A percentile compares a stretch with the other conserved stretches of the same genome.
Evolutionary conservation across 306 rosid species (phyloP).

Genomic region (Trifolium pratense): DNA sequence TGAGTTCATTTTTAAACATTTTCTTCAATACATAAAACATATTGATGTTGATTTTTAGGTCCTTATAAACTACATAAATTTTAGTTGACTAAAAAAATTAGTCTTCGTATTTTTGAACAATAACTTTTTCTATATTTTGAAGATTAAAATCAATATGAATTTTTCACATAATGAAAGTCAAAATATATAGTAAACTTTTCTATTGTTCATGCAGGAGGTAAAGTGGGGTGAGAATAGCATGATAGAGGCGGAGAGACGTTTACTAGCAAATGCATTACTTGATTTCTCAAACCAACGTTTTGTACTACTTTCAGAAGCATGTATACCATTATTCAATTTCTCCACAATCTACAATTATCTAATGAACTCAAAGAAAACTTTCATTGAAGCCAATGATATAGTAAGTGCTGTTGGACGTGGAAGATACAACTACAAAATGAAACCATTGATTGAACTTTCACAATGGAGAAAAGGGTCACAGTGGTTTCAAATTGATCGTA

Average conservation of each 20-base stretch:
- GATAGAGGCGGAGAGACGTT: constrained; percentile 77
- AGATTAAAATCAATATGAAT: neutral
- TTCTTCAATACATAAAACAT: too few species aligned
- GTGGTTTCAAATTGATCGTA: constrained; percentile 82
- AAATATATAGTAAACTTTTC: neutral
- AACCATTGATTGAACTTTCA: constrained; percentile 45
- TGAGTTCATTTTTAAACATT: too few species aligned
- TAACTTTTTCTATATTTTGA: too few species aligned
- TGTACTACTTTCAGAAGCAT: constrained; percentile 80
- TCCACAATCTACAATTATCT: constrained; percentile 62
- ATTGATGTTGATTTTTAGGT: too few species aligned
- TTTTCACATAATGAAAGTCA: neutral
- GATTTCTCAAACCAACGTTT: constrained; percentile 76
- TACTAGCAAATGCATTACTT: constrained; percentile 73
- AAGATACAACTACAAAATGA: constrained; percentile 62
- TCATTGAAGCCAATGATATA: constrained; percentile 65
- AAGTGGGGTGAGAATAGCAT: constrained; percentile 80
- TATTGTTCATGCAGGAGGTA: constrained; percentile 58
- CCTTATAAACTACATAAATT: too few species aligned
- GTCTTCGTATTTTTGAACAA: neutral
- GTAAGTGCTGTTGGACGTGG: constrained; percentile 65
- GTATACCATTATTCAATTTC: constrained; percentile 90
- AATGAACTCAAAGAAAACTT: constrained; percentile 53
- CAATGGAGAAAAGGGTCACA: constrained; percentile 96
- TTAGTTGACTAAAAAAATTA: neutral